phyloP scores from a whole-genome alignment of 352 stramenopile species.

The Phytophthora syringae region DNA sequence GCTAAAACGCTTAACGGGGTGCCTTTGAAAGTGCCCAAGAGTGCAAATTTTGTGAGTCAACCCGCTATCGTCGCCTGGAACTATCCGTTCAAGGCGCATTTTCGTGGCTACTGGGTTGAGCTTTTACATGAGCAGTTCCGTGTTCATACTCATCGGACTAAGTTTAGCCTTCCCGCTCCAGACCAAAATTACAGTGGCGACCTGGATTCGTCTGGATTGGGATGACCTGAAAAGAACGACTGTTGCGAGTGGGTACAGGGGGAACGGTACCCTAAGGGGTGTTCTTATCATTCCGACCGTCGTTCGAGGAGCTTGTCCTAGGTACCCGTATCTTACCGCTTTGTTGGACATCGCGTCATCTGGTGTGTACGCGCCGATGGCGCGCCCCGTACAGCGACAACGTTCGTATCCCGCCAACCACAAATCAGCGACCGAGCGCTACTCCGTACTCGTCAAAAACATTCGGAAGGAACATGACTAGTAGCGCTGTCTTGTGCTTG shows the following conservation, averaged over 20 bases:
- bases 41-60: background rate
- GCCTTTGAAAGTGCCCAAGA: background rate
- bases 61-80: background rate
- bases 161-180: too few species aligned
- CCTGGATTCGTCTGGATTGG: too few species aligned
- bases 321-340: background rate
- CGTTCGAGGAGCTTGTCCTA: too few species aligned
- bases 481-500: slow-evolving; percentile 1
- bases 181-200: too few species aligned
- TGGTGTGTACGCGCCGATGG: background rate
- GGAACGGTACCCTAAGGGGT: too few species aligned
- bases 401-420: slow-evolving; percentile 2
- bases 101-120: background rate
- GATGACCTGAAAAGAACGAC: too few species aligned
- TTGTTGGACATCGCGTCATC: background rate
- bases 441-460: slow-evolving; percentile 14
- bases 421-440: background rate
- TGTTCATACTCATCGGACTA: too few species aligned
- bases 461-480: slow-evolving; percentile 8
- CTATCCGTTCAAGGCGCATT: background rate
- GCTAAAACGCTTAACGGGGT: background rate
- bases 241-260: too few species aligned
- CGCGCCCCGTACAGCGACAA: background rate
- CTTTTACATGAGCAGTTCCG: too few species aligned
- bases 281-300: background rate